Evolutionary conservation across 371 early-diverging fungal genomes (phyloP), one percentile per base, ranked within the genome.

Genomic region (Rhizomucor miehei): DNA sequence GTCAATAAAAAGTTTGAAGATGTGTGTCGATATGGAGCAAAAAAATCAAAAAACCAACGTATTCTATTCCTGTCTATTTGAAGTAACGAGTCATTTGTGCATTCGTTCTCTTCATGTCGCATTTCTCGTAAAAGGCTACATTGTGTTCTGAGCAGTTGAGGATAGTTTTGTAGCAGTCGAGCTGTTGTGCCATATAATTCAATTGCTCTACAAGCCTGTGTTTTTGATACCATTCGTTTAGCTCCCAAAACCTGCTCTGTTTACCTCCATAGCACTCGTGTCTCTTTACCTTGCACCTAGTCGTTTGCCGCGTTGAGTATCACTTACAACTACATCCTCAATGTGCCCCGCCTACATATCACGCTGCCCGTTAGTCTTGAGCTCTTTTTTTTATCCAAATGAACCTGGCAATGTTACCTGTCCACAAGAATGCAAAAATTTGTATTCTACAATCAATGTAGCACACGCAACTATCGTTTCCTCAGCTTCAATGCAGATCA

Each of bases 361-460:
- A n/a, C n/a, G n/a, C n/a, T n/a, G n/a, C n/a, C n/a, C n/a, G n/a
- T n/a, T n/a, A n/a, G n/a, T n/a, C n/a, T n/a, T n/a, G n/a, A n/a
- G n/a, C n/a, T n/a, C n/a, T n/a, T n/a, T n/a, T n/a, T n/a, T n/a
- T n/a, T n/a, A n/a, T n/a, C n/a, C n/a, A n/a, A 4, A 37, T 35
- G 50, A 19, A 13, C 16, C 11, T 45, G 3, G 0, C 34, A 38
- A 29, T 29, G 29, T 77, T 60, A 94, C 94, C 62, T 84, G 71
- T 5, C 92, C 94, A 59, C 88, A 87, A 24, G 71, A 67, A 52
- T 92, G 86, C 17, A 96, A 78, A 53, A 97, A 94, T 79, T 99
- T 99, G 57, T 90, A 84, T 69, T 99, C 99, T 20, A 93, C 83
- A 13, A 98, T 61, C 52, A 98, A 66, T 11, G 97, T 94, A n/a